Evolutionary conservation across 192 early-diverging fungal species (phyloP), one percentile per base, ranked within the genome.

Genomic region (Thoreauomyces humboldtii): DNA sequence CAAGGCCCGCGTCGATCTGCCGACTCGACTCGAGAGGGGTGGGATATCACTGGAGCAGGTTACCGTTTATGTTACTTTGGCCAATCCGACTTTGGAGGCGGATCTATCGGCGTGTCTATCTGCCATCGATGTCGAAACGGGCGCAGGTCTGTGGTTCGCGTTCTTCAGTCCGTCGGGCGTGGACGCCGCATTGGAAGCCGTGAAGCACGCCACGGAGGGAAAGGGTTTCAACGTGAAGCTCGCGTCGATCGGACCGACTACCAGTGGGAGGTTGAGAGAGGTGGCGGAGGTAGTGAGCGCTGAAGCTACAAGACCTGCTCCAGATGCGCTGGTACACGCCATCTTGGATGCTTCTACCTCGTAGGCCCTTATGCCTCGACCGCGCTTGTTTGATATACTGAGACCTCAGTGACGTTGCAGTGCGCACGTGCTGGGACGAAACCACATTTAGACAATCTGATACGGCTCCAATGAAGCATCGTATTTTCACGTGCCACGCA

Each of bases 131-230:
- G 14, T 12, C 11, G 47, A 50, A 9, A 9, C 33, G 24, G 56
- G 2, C 25, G 51, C 12, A 35, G 36, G 7, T 2, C 58, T 70
- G 47, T 85, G 83, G 81, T 41, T 81, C n/a, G 71, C 81, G 6
- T 81, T 81, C 69, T 85, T 83, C 66, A 85, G 83, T 69, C 83
- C 83, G 15, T 82, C 78, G 2, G 83, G 83, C 14, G 65, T 85
- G 6, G 78, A 79, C 57, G 35, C 68, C 22, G 53, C 73, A 33
- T 34, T 77, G 42, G 9, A 36, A 17, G 17, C 5, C 25, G 48
- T 80, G 42, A 32, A 52, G 44, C 56, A 29, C 34, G 38, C 25
- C 19, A 43, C 12, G 59, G 37, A 32, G 51, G 63, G 56, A 15
- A 5, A 27, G 14, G 29, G 50, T 6, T 27, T 4, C 35, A 17